These are phyloP conservation scores for Thelephora aurantiotincta DNA, from an alignment of 768 basidiomycete genomes.

Conservation along the genomic window DNA sequence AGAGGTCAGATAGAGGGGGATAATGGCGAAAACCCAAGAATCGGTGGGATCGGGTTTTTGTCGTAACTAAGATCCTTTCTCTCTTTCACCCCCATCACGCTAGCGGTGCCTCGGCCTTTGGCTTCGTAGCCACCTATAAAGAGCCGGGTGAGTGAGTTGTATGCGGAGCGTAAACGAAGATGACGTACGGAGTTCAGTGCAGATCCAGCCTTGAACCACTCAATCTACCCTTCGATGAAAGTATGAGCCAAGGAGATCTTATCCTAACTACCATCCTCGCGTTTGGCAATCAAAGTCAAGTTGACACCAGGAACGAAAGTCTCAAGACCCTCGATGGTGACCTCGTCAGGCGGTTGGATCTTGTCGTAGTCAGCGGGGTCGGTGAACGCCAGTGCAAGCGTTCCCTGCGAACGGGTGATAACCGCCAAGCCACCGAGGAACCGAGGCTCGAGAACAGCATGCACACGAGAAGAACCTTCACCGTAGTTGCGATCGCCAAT, in stretches of 20 bases:
- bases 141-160: too few relatives aligned
- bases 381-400: constrained; percentile 90
- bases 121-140: too few relatives aligned
- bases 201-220: too few relatives aligned
- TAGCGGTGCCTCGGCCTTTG: too few relatives aligned
- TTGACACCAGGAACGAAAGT: constrained; percentile 86
- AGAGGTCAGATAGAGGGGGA: too few relatives aligned
- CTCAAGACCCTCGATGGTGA: constrained; percentile 82
- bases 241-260: constrained; percentile 68
- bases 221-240: too few relatives aligned
- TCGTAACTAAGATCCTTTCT: too few relatives aligned
- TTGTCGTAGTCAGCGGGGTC: constrained; percentile 93
- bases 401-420: constrained; percentile 92
- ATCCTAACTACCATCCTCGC: constrained; percentile 60
- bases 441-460: constrained; percentile 91
- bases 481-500: constrained; percentile 95
- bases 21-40: too few relatives aligned
- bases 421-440: constrained; percentile 92
- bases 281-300: constrained; percentile 71
- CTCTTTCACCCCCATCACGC: too few relatives aligned
- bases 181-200: too few relatives aligned
- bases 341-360: constrained; percentile 72
- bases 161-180: too few relatives aligned
- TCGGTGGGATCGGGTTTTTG: too few relatives aligned
- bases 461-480: constrained; percentile 96